Evolutionary conservation across 1,284 basidiomycete species (phyloP), one percentile per base, ranked within the genome.

Genomic region (Pascua guehoae): DNA sequence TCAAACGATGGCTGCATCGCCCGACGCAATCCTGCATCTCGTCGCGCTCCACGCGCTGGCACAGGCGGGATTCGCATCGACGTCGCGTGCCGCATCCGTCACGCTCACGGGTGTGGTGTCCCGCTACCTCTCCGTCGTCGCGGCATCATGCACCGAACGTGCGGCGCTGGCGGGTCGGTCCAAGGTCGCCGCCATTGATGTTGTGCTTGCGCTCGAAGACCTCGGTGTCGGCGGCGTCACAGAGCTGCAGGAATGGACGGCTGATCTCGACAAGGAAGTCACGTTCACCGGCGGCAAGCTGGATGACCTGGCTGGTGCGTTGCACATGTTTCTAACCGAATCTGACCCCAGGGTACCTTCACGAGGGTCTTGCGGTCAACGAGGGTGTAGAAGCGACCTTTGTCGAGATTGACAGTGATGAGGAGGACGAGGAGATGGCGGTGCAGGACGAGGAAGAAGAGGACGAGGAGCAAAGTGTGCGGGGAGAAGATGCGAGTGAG

Each of bases 1-100:
- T 32, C 7, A 32, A 32, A 32, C 24, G 24, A 66, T 65, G 66
- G 53, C 61, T 24, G 58, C 60, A 37, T 70, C 68, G 24, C 73
- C 71, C 37, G 72, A 72, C 51, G 72, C 72, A 10, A 61, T 75
- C 15, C 62, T 75, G 12, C 73, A 75, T 53, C 66, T 75, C 43
- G 72, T 71, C 14, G 65, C 66, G 8, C 66, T 73, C 18, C 71
- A 73, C 53, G 58, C 69, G 18, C 70, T 74, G 15, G 65, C 74
- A 14, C 61, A 62, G 12, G 65, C 74, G 5, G 73, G 71, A 4
- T 73, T 73, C 65, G 71, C 72, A 11, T 73, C 70, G 41, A 73
- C 72, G 18, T 72, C 70, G 18, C 59, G 61, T 15, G 72, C 73
- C 15, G 74, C 73, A 8, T 69, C 67, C 36, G 24, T 73, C 41